Evolutionary conservation across 306 rosid genomes (phyloP), one percentile per base, ranked within the genome.

Genomic region (Bauhinia variegata): DNA sequence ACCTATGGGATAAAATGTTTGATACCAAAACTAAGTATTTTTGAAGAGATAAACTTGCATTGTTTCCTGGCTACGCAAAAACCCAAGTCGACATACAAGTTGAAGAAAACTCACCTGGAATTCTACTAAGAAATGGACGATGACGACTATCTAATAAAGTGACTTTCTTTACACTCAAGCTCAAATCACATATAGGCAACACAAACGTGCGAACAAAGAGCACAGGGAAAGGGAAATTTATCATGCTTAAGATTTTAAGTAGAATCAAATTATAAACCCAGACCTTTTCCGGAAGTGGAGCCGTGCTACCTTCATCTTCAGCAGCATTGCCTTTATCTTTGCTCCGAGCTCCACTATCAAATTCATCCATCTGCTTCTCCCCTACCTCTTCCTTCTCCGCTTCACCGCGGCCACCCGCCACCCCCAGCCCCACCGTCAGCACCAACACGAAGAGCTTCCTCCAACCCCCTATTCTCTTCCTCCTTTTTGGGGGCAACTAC

Each of bases 281-380:
- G 34, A 93, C 99, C 99, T 85, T 80, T n/a, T 89, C 95, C n/a
- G 98, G 98, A 64, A 89, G 53, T 7, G 87, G 88, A 19, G 82
- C 57, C 0, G 89, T 66, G 77, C 73, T 77, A 46, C 91, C 79
- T 9, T 86, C 96, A n/a, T 87, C 96, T 59, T 88, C 97, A 72
- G 75, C 89, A 7, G 88, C 93, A 67, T 71, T 75, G 43, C 76
- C 86, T 80, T 89, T 89, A 30, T 76, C 93, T 41, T 84, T 84
- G 67, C 91, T 89, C 63, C 77, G 79, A 59, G 54, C 93, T 14
- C 79, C 96, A 62, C 88, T 79, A n/a, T 75, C 83, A 52, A 13
- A 15, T 3, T 69, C 92, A 71, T 68, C 83, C 97, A 92, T 89
- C 28, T 74, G 62, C 80, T 92, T 87, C 85, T 86, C 87, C 34